Conservation (phyloP, 2,329 filamentous ascomycete genomes). For the Exophiala viscosa region DNA sequence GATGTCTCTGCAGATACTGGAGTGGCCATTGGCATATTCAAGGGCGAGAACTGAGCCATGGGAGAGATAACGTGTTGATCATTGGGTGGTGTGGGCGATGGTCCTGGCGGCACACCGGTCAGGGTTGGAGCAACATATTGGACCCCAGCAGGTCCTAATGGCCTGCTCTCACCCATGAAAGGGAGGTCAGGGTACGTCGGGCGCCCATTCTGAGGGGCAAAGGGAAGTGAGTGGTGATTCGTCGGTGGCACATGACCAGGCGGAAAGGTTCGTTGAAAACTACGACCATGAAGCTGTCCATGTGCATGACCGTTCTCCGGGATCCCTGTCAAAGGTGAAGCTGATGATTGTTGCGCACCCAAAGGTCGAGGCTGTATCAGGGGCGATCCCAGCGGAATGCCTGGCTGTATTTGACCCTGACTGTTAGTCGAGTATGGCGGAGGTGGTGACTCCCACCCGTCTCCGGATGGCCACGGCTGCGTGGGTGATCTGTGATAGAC, state of each 20-base stretch:
- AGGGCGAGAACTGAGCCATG: neutral
- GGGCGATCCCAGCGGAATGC: constrained; percentile 6
- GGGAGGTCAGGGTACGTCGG: too few species aligned
- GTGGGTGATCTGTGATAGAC: constrained; percentile 3
- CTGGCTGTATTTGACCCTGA: constrained; percentile 1
- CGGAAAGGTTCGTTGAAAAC: neutral
- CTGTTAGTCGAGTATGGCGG: constrained; percentile 22
- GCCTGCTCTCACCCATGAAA: too few species aligned
- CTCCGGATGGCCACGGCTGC: constrained; percentile 8
- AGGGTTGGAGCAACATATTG: too few species aligned
- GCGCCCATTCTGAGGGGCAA: neutral
- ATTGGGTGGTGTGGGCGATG: neutral
- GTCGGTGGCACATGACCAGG: neutral
- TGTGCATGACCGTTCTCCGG: constrained; percentile 13
- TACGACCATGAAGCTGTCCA: constrained; percentile 1
- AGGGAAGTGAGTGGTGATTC: constrained; percentile 5
- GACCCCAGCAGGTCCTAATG: too few species aligned
- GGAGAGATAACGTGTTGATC: constrained; percentile 2
- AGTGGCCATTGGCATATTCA: constrained; percentile 3
- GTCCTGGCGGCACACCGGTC: too few species aligned
- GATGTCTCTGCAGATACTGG: constrained; percentile 10
- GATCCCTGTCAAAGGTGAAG: constrained; percentile 14
- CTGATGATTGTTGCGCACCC: neutral
- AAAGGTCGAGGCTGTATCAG: constrained; percentile 13
- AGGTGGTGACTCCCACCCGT: constrained; percentile 28